A percentile compares a stretch with the other conserved stretches of the same genome.
Conservation (phyloP, 1,284 basidiomycete genomes). For the Cutaneotrichosporon sp. region DNA sequence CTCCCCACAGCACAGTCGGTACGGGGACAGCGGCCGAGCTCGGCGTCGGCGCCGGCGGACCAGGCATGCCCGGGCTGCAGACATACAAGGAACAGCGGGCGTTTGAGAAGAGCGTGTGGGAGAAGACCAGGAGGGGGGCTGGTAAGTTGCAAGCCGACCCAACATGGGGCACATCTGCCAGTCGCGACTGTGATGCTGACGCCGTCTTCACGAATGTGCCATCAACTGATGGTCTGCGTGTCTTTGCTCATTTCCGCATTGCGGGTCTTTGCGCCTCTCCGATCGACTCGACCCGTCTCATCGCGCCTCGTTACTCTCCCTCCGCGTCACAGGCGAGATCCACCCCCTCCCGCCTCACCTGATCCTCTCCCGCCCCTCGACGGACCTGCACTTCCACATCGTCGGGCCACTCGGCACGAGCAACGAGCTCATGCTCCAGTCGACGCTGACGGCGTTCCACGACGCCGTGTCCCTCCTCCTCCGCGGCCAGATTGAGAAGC, state of each 20-base stretch:
- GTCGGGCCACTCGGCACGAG: constrained; percentile 74
- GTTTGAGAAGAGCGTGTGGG: constrained; percentile 92
- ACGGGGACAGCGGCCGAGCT: constrained; percentile 49
- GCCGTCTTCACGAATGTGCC: too few relatives aligned
- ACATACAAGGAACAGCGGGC: constrained; percentile 87
- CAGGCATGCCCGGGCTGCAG: constrained; percentile 43
- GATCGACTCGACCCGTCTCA: background rate
- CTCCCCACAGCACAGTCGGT: constrained; percentile 53
- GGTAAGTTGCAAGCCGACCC: constrained; percentile 54
- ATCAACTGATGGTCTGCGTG: too few relatives aligned
- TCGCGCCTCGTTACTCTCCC: background rate
- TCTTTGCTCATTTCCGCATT: too few relatives aligned
- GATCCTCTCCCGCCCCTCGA: constrained; percentile 87
- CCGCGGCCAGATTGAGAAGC: constrained; percentile 90
- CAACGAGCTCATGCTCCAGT: constrained; percentile 94
- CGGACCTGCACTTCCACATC: constrained; percentile 94
- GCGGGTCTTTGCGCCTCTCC: too few relatives aligned
- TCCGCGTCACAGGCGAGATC: constrained; percentile 69
- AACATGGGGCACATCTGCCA: background rate
- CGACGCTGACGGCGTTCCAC: constrained; percentile 74
- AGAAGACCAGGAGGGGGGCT: constrained; percentile 87
- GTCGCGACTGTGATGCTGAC: constrained; percentile 1
- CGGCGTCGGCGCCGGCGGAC: constrained; percentile 39
- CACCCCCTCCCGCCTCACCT: constrained; percentile 83
- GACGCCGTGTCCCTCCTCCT: constrained; percentile 83